Conservation (phyloP, 2,329 filamentous ascomycete species). For the Zelopaecilomyces penicillatus region DNA sequence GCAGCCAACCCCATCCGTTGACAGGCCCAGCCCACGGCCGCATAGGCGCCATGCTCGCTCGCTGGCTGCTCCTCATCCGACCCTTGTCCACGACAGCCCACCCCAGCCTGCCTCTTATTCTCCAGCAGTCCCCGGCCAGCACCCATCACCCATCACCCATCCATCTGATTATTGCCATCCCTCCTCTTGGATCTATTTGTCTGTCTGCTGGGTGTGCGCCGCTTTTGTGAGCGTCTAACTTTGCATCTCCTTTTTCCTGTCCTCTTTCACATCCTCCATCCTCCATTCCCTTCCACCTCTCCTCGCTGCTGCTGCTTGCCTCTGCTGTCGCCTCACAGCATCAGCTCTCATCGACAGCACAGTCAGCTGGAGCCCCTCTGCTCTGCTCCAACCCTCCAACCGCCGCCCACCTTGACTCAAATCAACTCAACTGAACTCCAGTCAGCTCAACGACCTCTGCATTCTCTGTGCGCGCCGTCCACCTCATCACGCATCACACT, state of each 20-base stretch:
- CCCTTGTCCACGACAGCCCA: slow-evolving; percentile 27
- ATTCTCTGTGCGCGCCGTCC: too few species aligned
- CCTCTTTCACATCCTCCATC: slow-evolving; percentile 1
- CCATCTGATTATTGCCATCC: slow-evolving; percentile 3
- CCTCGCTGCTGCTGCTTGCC: neutral
- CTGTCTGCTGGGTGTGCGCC: slow-evolving; percentile 3
- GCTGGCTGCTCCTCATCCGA: slow-evolving; percentile 21
- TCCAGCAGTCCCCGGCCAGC: neutral
- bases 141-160: slow-evolving; percentile 4
- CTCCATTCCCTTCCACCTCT: slow-evolving; percentile 5
- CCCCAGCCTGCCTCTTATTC: slow-evolving; percentile 9
- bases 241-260: slow-evolving; percentile 8
- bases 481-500: neutral
- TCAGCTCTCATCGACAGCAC: too few species aligned
- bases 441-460: too few species aligned
- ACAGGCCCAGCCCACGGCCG: slow-evolving; percentile 29
- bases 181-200: neutral
- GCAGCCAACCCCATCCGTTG: slow-evolving; percentile 31
- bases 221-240: slow-evolving; percentile 3
- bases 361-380: too few species aligned
- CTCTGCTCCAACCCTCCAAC: neutral
- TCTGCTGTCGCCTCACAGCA: neutral
- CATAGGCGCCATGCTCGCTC: slow-evolving; percentile 35
- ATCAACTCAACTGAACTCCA: too few species aligned
- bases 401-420: neutral